Evolutionary conservation across 257 asterid genomes (phyloP).

Genomic region (Verbascum thapsus): DNA sequence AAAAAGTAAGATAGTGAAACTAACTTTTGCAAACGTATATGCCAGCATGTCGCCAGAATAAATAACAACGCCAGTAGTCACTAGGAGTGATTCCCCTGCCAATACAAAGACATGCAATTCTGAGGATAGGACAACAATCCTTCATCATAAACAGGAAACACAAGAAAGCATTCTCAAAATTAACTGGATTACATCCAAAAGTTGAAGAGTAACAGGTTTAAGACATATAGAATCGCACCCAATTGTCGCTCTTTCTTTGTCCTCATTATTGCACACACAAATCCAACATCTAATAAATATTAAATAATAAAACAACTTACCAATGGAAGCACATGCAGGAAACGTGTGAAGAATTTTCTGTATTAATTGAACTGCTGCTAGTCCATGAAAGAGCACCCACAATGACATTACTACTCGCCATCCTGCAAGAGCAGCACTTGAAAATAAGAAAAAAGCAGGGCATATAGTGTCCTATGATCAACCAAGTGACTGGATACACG

Average conservation of each 20-base stretch:
- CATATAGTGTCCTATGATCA: slow-evolving; percentile 22
- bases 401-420: slow-evolving; percentile 52
- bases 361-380: slow-evolving; percentile 61
- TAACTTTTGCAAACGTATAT: slow-evolving; percentile 67
- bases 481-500: slow-evolving; percentile 16
- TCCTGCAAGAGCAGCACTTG: slow-evolving; percentile 53
- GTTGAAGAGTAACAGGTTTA: slow-evolving; percentile 10
- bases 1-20: slow-evolving; percentile 37
- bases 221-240: not conserved
- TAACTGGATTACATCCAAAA: slow-evolving; percentile 6
- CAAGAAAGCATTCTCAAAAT: not conserved
- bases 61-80: slow-evolving; percentile 79
- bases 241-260: not conserved
- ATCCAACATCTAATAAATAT: slow-evolving; percentile 17
- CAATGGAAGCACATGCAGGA: slow-evolving; percentile 96
- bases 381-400: slow-evolving; percentile 77
- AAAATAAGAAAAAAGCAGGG: too few relatives aligned
- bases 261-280: slow-evolving; percentile 10
- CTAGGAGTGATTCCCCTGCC: slow-evolving; percentile 93
- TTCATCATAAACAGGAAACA: slow-evolving; percentile 7
- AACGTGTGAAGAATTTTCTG: slow-evolving; percentile 66
- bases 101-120: slow-evolving; percentile 37
- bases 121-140: slow-evolving; percentile 27
- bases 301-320: slow-evolving; percentile 47
- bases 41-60: slow-evolving; percentile 85